phyloP scores from a whole-genome alignment of 1,139 yeast genomes.

The Yamadazyma friedrichii region DNA sequence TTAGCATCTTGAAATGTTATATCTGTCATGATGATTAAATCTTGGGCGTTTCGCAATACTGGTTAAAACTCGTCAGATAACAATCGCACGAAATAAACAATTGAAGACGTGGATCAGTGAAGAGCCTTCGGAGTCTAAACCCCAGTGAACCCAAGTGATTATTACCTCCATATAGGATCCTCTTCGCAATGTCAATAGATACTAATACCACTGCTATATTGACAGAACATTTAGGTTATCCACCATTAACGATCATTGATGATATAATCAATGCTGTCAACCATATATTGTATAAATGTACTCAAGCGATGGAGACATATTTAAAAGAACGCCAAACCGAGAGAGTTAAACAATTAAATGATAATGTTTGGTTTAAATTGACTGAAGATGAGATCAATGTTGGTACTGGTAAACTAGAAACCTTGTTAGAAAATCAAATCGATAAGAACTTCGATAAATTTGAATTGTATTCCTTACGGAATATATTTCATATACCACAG shows the following conservation, averaged over 20 bases:
- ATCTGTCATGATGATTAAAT: conserved; percentile 2
- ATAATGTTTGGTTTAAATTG: conserved; percentile 15
- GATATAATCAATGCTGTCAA: conserved; percentile 90
- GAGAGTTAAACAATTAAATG: conserved; percentile 13
- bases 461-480: conserved; percentile 78
- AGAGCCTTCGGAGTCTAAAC: neutral
- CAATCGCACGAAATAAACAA: conserved; percentile 1
- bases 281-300: conserved; percentile 79
- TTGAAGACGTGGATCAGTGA: neutral
- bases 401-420: conserved; percentile 82
- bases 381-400: conserved; percentile 55
- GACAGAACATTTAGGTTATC: conserved; percentile 85
- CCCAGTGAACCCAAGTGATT: no score
- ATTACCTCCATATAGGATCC: no score
- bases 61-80: conserved; percentile 3
- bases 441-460: conserved; percentile 85
- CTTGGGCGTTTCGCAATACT: conserved; percentile 1
- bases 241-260: conserved; percentile 84
- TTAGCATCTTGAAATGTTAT: conserved; percentile 26
- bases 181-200: conserved; percentile 5
- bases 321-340: conserved; percentile 35
- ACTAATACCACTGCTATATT: conserved; percentile 24
- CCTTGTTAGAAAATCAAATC: conserved; percentile 72
- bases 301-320: conserved; percentile 74
- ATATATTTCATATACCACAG: conserved; percentile 68